phyloP scores from a whole-genome alignment of 495 filamentous ascomycete genomes.

The Penicillium waksmanii region DNA sequence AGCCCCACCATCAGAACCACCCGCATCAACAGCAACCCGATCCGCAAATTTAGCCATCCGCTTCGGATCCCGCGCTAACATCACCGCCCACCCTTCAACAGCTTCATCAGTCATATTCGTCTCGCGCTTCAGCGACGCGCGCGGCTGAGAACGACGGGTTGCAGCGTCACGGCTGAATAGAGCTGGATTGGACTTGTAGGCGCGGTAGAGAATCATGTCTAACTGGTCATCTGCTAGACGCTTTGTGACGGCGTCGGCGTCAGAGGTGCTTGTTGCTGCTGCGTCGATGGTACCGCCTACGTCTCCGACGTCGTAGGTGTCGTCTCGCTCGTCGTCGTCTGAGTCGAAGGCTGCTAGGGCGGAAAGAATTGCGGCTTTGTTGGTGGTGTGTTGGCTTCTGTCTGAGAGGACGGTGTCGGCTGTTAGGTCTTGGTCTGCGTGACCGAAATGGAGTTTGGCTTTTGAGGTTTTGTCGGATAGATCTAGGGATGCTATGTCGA shows the following conservation, averaged over 20 bases:
- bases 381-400: constrained; percentile 56
- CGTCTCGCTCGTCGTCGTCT: constrained; percentile 95
- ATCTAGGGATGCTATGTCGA: constrained; percentile 77
- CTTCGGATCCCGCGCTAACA: constrained; percentile 74
- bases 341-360: constrained; percentile 90
- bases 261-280: constrained; percentile 36
- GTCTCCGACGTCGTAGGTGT: constrained; percentile 92
- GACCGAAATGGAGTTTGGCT: constrained; percentile 75
- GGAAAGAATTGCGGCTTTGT: constrained; percentile 88
- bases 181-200: constrained; percentile 63
- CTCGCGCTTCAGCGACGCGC: constrained; percentile 68
- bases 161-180: constrained; percentile 70
- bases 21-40: constrained; percentile 62
- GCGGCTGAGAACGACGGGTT: constrained; percentile 63
- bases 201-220: constrained; percentile 63
- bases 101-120: constrained; percentile 92
- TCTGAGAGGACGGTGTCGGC: constrained; percentile 65
- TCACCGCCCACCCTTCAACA: constrained; percentile 91
- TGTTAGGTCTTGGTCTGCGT: constrained; percentile 61
- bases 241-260: constrained; percentile 41
- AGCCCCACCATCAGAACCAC: constrained; percentile 33
- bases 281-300: constrained; percentile 85
- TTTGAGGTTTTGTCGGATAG: constrained; percentile 46
- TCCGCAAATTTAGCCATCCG: constrained; percentile 66
- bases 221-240: constrained; percentile 37